Conservation (phyloP, 805 yeast species). For the Monosporozyma yasuniensis region DNA sequence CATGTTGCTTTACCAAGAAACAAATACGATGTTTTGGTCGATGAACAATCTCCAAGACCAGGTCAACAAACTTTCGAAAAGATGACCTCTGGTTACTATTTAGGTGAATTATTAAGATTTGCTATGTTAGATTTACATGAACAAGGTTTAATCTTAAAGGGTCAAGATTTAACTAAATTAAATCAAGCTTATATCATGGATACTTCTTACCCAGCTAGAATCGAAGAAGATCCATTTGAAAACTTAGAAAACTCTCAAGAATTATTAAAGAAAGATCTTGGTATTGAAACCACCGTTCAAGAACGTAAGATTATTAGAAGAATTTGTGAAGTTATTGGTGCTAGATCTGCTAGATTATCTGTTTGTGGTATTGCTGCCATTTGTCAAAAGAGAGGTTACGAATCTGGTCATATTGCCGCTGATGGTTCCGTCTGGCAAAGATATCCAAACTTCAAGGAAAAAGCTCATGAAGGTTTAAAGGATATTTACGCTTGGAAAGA, state of each 20-base stretch:
- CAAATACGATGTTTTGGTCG: constrained; percentile 71
- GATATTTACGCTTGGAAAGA: constrained; percentile 78
- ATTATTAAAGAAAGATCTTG: constrained; percentile 49
- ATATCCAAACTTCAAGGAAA: constrained; percentile 82
- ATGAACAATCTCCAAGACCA: constrained; percentile 83
- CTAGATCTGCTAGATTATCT: constrained; percentile 83
- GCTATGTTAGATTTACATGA: constrained; percentile 62
- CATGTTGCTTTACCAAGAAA: constrained; percentile 78
- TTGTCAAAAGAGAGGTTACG: constrained; percentile 71
- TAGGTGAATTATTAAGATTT: constrained; percentile 83
- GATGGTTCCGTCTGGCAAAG: constrained; percentile 92
- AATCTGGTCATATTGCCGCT: constrained; percentile 81
- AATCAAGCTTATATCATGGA: constrained; percentile 63
- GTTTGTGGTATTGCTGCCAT: constrained; percentile 94
- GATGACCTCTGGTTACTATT: constrained; percentile 92
- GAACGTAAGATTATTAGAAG: constrained; percentile 79
- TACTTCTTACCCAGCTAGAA: constrained; percentile 74
- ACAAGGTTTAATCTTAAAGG: constrained; percentile 55
- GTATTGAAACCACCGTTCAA: constrained; percentile 56
- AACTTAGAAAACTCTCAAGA: constrained; percentile 65
- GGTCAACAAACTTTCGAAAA: constrained; percentile 92
- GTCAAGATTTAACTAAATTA: constrained; percentile 58
- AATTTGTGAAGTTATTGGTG: constrained; percentile 77
- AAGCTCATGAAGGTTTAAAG: constrained; percentile 79
- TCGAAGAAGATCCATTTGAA: constrained; percentile 84